Evolutionary conservation across 2,329 filamentous ascomycete genomes (phyloP).

Genomic region (Stachybotrys chlorohalonatus): DNA sequence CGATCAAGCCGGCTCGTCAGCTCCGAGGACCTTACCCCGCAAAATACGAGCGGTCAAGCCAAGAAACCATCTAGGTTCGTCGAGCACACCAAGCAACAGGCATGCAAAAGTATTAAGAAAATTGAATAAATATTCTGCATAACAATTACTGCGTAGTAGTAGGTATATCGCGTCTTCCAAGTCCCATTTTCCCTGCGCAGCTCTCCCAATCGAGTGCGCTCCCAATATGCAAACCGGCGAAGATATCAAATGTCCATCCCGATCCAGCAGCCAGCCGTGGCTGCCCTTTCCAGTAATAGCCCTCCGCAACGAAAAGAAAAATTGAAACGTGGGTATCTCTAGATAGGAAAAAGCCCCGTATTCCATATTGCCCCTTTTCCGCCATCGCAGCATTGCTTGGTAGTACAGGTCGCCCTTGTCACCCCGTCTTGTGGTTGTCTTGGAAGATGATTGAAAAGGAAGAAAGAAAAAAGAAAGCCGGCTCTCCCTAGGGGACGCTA

Average conservation of each 20-base stretch:
- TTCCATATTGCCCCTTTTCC: slow-evolving; percentile 14
- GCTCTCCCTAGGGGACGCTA: slow-evolving; percentile 10
- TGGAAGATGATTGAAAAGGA: not conserved
- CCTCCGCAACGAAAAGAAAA: not conserved
- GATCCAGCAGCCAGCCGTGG: not conserved
- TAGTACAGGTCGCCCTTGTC: slow-evolving; percentile 22
- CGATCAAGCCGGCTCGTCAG: too few relatives aligned
- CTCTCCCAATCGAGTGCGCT: not conserved
- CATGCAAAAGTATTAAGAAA: not conserved
- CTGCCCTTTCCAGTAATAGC: not conserved
- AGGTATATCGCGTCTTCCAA: not conserved
- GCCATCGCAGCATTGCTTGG: slow-evolving; percentile 19
- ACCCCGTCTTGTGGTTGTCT: slow-evolving; percentile 9
- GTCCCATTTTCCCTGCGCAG: not conserved
- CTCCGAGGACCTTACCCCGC: too few relatives aligned
- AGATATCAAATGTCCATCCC: not conserved
- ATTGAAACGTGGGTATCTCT: slow-evolving; percentile 24
- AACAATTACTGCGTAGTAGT: not conserved
- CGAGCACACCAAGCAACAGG: not conserved
- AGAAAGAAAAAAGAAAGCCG: slow-evolving; percentile 11
- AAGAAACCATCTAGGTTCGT: too few relatives aligned
- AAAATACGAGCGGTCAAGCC: too few relatives aligned
- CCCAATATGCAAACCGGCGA: not conserved
- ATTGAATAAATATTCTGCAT: not conserved
- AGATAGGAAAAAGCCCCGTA: slow-evolving; percentile 23